Evolutionary conservation across 805 yeast genomes (phyloP).

Genomic region (Yamadazyma endophytica): DNA sequence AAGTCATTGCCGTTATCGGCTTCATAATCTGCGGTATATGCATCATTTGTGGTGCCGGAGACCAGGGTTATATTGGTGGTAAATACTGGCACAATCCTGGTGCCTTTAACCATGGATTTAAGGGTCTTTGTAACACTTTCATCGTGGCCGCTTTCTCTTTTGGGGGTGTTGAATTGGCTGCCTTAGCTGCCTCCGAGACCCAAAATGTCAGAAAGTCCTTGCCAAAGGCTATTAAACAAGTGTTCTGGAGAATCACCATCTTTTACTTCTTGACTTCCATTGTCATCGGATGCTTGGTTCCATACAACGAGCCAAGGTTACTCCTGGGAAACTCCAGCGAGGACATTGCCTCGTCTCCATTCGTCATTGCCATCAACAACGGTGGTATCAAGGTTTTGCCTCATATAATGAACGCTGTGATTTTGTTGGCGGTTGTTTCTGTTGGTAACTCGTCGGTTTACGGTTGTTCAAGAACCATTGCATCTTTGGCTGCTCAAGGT

Average conservation of each 20-base stretch:
- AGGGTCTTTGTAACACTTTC: slow-evolving; percentile 34
- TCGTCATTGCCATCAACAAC: slow-evolving; percentile 62
- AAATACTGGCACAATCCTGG: slow-evolving; percentile 32
- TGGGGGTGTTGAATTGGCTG: slow-evolving; percentile 32
- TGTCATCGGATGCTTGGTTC: slow-evolving; percentile 41
- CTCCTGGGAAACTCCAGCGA: slow-evolving; percentile 45
- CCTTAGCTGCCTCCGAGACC: slow-evolving; percentile 38
- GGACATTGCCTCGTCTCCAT: slow-evolving; percentile 66
- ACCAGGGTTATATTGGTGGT: slow-evolving; percentile 30
- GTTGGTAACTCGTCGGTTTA: slow-evolving; percentile 75
- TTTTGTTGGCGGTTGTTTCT: slow-evolving; percentile 66
- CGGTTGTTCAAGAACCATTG: slow-evolving; percentile 66
- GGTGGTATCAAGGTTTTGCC: slow-evolving; percentile 67
- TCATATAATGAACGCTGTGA: slow-evolving; percentile 70
- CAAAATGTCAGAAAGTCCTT: slow-evolving; percentile 35
- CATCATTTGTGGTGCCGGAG: slow-evolving; percentile 33
- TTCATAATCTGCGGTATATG: slow-evolving; percentile 31
- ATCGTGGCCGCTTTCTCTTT: slow-evolving; percentile 30
- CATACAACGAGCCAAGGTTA: slow-evolving; percentile 46
- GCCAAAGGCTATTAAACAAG: slow-evolving; percentile 39
- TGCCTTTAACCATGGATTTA: slow-evolving; percentile 32
- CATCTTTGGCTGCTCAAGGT: slow-evolving; percentile 66
- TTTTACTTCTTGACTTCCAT: slow-evolving; percentile 34
- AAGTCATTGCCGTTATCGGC: slow-evolving; percentile 33
- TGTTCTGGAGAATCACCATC: slow-evolving; percentile 39